phyloP scores from a whole-genome alignment of 2,329 filamentous ascomycete genomes.

The Clonostachys solani region DNA sequence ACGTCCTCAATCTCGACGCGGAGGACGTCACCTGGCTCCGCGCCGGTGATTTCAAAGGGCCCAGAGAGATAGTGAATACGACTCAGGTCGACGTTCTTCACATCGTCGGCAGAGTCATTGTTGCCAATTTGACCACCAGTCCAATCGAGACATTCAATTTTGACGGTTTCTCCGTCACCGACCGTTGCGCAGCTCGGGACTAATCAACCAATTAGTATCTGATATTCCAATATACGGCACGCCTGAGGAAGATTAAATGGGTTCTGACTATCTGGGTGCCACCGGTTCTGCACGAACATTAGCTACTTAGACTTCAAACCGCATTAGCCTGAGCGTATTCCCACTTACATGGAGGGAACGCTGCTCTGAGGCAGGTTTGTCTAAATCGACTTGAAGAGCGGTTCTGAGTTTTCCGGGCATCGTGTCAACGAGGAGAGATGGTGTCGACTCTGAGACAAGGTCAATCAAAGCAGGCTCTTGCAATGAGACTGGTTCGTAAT shows the following conservation, averaged over 20 bases:
- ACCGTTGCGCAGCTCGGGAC: conserved; percentile 72
- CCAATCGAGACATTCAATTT: conserved; percentile 91
- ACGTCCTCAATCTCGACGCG: conserved; percentile 91
- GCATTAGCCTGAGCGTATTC: neutral
- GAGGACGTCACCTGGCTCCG: conserved; percentile 79
- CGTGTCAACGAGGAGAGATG: neutral
- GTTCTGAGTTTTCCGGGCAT: conserved; percentile 55
- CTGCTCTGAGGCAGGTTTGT: conserved; percentile 16
- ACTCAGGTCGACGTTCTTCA: conserved; percentile 80
- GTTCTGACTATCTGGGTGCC: no score
- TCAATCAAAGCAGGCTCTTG: no score
- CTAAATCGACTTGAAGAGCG: conserved; percentile 29
- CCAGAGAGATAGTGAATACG: conserved; percentile 84
- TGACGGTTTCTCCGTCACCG: conserved; percentile 80
- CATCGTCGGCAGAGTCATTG: conserved; percentile 84
- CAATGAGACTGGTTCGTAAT: no score
- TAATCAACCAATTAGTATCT: conserved; percentile 21
- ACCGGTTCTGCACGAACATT: no score
- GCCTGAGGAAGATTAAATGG: no score
- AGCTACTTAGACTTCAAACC: neutral
- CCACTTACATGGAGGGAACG: conserved; percentile 40
- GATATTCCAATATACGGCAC: no score
- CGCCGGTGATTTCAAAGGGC: conserved; percentile 81
- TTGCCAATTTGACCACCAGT: conserved; percentile 82
- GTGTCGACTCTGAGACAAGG: no score